Evolutionary conservation across 2,329 filamentous ascomycete genomes (phyloP), one percentile per base, ranked within the genome.

Genomic region (Fusarium floridanum): DNA sequence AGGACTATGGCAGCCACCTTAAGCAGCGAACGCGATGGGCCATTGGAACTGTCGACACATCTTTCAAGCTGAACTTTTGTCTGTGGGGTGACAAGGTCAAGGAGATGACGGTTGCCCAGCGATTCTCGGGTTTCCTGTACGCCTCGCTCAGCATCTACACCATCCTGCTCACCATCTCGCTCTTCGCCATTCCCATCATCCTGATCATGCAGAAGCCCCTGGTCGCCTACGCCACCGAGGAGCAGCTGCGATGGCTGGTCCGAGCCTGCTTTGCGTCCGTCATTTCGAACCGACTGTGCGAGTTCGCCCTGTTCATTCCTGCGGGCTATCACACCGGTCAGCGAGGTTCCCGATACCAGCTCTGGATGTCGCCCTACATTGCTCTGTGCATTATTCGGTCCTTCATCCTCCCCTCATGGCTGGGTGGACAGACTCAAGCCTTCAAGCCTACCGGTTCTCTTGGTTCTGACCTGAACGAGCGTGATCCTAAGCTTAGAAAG

Each of bases 321-420:
- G 85, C 88, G 2, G 89, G 90, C 22, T 91, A 91, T 76, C 86
- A 89, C 78, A 88, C 88, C 12, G 89, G 88, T 5, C 88, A 90
- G 79, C 85, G 89, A 64, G 88, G 88, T 43, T 85, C 86, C 3
- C 84, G 88, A 5, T 88, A 88, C 71, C 87, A 90, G 79, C 83
- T 91, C 32, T 91, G 90, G 89, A 91, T 91, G 89, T 86, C 89
- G 8, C 89, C 89, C 0, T 91, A 90, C 80, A 88, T 90, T 69
- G 88, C 88, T 1, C 83, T 90, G 12, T 88, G 87, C 75, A 86
- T 91, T 64, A 81, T 91, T 61, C 88, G 88, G 4, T 86, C 89
- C 2, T 91, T 91, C 76, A 74, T 91, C 16, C 83, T 91, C 4
- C 89, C 89, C 29, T 85, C 78, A 9, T 91, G 89, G 89, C 86